A percentile compares a stretch with the other conserved stretches of the same genome.
phyloP scores from a whole-genome alignment of 2,329 filamentous ascomycete genomes.

The Alternaria arbusti region DNA sequence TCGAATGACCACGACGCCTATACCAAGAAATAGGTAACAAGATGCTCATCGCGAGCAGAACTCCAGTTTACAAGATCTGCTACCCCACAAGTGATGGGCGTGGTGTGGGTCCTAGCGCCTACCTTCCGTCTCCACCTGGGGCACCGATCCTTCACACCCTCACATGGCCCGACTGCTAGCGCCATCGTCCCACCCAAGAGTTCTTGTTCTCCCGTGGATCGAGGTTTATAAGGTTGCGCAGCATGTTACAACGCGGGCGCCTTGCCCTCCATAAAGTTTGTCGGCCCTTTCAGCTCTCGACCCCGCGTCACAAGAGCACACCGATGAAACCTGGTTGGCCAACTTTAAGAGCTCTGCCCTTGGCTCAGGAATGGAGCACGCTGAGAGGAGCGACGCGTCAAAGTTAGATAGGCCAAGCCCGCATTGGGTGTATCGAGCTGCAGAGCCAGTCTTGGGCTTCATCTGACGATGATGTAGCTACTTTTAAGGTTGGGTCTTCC shows the following conservation, averaged over 20 bases:
- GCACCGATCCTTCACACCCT: not conserved
- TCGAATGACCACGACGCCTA: not conserved
- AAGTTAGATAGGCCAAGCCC: conserved; percentile 14
- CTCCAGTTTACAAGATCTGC: not conserved
- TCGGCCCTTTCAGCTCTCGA: conserved; percentile 9
- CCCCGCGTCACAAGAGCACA: conserved; percentile 30
- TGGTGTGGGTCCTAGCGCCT: not conserved
- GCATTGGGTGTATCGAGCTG: conserved; percentile 20
- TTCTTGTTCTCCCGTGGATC: not conserved
- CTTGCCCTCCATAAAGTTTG: conserved; percentile 1
- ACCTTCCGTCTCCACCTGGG: not conserved
- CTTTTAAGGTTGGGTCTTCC: conserved; percentile 3
- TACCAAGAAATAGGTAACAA: not conserved
- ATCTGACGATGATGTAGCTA: conserved; percentile 20
- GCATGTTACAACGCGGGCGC: not conserved
- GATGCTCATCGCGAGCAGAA: not conserved
- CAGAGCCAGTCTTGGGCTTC: conserved; percentile 20
- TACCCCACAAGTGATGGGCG: not conserved
- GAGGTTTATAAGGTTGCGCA: conserved; percentile 1
- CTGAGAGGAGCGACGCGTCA: conserved; percentile 13
- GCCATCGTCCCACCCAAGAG: not conserved
- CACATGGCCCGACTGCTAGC: not conserved
- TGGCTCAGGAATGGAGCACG: conserved; percentile 13
- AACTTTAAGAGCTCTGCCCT: conserved; percentile 16
- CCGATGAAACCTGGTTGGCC: conserved; percentile 17